Evolutionary conservation across 1,284 basidiomycete species (phyloP), one percentile per base, ranked within the genome.

Genomic region (Ceratobasidium papillatum): DNA sequence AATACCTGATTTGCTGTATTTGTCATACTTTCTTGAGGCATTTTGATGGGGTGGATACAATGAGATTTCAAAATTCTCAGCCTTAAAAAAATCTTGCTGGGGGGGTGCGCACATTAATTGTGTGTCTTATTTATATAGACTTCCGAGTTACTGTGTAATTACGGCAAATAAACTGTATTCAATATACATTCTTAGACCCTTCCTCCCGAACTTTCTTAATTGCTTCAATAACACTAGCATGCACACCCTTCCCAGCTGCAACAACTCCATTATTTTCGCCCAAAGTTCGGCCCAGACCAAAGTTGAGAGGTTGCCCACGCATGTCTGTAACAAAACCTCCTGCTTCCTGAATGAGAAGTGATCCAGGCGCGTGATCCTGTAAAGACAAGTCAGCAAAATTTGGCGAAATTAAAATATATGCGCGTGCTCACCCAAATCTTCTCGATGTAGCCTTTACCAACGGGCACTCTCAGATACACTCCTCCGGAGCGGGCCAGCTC

Each of bases 321-420:
- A 94, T 93, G 82, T 99, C 94, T 0, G 90, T 91, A 38, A 98
- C 90, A 17, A 91, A 79, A 0, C 96, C 96, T 1, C 96, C 96
- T 0, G 95, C 93, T 83, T 99, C 97, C 76, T 91, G 88, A 5
- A 99, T 89, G 9, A 99, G 86, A 8, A 99, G 81, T 0, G 88
- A 86, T 0, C 97, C 98, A 0, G 94, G 87, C 0, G 97, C 96
- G 80, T 99, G 98, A 81, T 99, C 98, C 94, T 90, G 36, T 66
- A 34, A 64, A 41, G 47, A 41, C n/a, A 34, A 54, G n/a, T 36
- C 43, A 38, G 19, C n/a, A n/a, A n/a, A n/a, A n/a, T n/a, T n/a
- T n/a, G n/a, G 68, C 63, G 2, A n/a, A 43, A 32, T 68, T 56
- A 59, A 65, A 74, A 7, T 56, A 73, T 9, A 47, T 27, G 45